Conservation (phyloP, 352 stramenopile species). For the Phytopythium ostracodes region DNA sequence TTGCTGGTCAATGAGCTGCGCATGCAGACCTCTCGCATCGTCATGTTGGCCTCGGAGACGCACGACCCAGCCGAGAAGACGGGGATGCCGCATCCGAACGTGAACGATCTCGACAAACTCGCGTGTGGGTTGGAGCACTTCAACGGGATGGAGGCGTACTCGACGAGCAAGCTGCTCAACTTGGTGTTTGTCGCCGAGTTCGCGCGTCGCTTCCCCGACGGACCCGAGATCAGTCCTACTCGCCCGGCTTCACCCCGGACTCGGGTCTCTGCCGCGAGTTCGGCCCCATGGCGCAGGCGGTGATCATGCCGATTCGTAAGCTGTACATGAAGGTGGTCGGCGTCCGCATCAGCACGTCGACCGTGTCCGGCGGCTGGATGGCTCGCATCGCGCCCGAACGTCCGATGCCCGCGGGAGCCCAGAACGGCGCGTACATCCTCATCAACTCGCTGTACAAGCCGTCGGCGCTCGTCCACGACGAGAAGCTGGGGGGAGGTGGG, state of each 20-base stretch:
- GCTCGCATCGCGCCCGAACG: constrained; percentile 25
- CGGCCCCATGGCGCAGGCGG: constrained; percentile 17
- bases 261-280: constrained; percentile 37
- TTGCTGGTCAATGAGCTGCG: constrained; percentile 13
- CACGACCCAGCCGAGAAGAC: constrained; percentile 15
- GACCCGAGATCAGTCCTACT: constrained; percentile 24
- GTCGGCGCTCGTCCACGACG: constrained; percentile 27
- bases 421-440: constrained; percentile 26
- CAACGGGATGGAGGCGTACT: constrained; percentile 18
- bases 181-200: constrained; percentile 41
- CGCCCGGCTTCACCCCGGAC: constrained; percentile 33
- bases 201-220: constrained; percentile 15
- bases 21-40: constrained; percentile 14
- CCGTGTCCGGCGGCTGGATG: constrained; percentile 28
- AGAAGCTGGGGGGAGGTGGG: constrained; percentile 22
- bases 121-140: constrained; percentile 20
- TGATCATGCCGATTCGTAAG: constrained; percentile 28
- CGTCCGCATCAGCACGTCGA: constrained; percentile 22
- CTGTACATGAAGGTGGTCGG: constrained; percentile 16
- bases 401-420: constrained; percentile 19
- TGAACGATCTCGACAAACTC: constrained; percentile 28
- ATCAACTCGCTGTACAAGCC: constrained; percentile 33
- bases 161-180: constrained; percentile 42
- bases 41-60: constrained; percentile 28
- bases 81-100: constrained; percentile 13